Base-by-base conservation (phyloP, 73 alveolate genomes). In the Paraurostyla sp. region DNA sequence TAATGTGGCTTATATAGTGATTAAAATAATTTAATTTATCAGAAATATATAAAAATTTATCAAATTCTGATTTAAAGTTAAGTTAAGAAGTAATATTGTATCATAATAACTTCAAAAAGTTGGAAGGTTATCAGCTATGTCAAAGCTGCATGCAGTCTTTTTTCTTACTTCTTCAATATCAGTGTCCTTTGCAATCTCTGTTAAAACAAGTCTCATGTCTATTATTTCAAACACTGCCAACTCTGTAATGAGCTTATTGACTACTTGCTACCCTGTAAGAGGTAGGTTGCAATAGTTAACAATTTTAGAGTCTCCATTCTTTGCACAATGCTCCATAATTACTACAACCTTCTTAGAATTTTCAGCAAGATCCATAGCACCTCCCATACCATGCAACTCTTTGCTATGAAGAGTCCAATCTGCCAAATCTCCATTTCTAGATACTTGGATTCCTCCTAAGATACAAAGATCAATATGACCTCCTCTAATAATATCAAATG, bases 371-470 rank as follows among this genome's bases (percentile, higher is more conserved):
- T 94, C 98, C 98, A 94, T 94, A 0, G 97, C 97, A 42, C 97
- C 97, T 22, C 97, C 98, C 97, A 94, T 94, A 30, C 98, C 98
- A 60, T 85, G 89, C 25, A 95, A 97, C 95, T 93, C 51, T 84
- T 95, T 95, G 41, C 98, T 98, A 30, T 98, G 98, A 81, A 97
- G 95, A 71, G 95, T 93, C 98, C 99, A 97, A 76, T 95, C 95
- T 50, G 99, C 98, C 38, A 97, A 82, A 68, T 96, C 99, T 23
- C 99, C 98, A 20, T 85, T 51, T 54, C 81, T 78, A 20, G 97
- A 91, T 0, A 96, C 97, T 90, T 96, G 91, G 81, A 94, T 52
- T 27, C 94, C 97, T 59, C 98, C 98, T 1, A 94, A 90, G 60
- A 94, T 87, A 42, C 95, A 87, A 68, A 94, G 50, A 59, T 95